Evolutionary conservation across 768 basidiomycete species (phyloP).

Genomic region (Astraeus odoratus): DNA sequence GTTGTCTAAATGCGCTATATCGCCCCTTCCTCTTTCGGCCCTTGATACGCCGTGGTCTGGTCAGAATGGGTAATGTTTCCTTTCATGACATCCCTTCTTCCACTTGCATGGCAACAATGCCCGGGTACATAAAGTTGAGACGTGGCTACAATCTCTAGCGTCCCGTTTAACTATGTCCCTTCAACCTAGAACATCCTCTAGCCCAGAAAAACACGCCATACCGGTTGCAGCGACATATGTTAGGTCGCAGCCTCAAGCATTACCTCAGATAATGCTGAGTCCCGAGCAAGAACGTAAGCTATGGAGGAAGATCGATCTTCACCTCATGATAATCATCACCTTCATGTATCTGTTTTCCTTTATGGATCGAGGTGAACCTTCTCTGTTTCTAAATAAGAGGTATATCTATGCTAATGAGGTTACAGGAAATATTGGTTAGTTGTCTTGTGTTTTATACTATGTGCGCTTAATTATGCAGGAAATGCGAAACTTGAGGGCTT

Average conservation of each 20-base stretch:
- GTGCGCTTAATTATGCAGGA: conserved; percentile 22
- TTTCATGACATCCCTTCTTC: too few relatives aligned
- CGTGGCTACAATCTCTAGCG: too few relatives aligned
- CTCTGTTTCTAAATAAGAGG: neutral
- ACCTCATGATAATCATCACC: conserved; percentile 51
- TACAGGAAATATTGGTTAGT: conserved; percentile 52
- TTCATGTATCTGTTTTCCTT: conserved; percentile 59
- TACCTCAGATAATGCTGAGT: conserved; percentile 2
- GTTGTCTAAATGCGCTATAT: too few relatives aligned
- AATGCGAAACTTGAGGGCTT: conserved; percentile 67
- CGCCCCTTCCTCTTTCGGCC: too few relatives aligned
- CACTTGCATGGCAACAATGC: too few relatives aligned
- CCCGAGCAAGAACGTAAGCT: conserved; percentile 43
- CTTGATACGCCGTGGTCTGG: too few relatives aligned
- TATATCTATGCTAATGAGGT: neutral
- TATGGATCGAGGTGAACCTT: conserved; percentile 48
- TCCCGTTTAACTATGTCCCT: neutral
- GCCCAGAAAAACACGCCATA: neutral
- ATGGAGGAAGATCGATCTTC: conserved; percentile 52
- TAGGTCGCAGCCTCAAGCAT: neutral
- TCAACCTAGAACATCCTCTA: neutral
- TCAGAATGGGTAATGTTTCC: too few relatives aligned
- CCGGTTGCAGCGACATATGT: neutral
- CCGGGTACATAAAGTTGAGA: too few relatives aligned
- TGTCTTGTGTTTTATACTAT: neutral